These are phyloP conservation scores for Flammula alnicola DNA, from an alignment of 1,284 basidiomycete species.

Conservation along the genomic window DNA sequence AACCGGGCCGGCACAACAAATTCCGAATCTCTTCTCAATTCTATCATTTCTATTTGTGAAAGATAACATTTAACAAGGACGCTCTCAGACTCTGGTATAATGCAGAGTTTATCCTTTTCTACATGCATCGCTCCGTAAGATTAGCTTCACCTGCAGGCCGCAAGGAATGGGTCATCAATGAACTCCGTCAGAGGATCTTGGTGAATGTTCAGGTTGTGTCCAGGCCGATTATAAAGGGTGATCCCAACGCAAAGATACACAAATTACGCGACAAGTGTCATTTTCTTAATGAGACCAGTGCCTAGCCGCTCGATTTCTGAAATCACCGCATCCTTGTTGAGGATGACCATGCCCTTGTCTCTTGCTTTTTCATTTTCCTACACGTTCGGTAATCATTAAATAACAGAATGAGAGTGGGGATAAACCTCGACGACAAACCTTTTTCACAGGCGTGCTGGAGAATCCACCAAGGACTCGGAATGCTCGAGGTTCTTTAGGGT, in stretches of 20 bases:
- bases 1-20: no score
- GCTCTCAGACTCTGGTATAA: no score
- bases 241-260: neutral
- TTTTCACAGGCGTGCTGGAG: conserved; percentile 61
- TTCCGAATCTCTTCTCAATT: no score
- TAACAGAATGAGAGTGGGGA: conserved; percentile 10
- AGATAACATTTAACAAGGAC: no score
- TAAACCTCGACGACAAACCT: conserved; percentile 24
- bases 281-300: conserved; percentile 61
- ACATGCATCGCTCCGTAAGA: no score
- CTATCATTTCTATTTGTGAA: no score
- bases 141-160: no score
- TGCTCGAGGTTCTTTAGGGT: conserved; percentile 55
- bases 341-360: conserved; percentile 63
- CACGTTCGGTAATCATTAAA: neutral
- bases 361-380: conserved; percentile 51
- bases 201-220: no score
- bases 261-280: conserved; percentile 15
- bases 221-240: neutral
- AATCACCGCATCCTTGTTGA: conserved; percentile 77
- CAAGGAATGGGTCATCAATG: no score
- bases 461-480: conserved; percentile 89
- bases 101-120: no score
- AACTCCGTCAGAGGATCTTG: no score
- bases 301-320: conserved; percentile 85